Percentiles rank a stretch among this genome's conserved stretches.
Evolutionary conservation across 176 grass and related monocot genomes (phyloP).

Genomic region (Stipa capillata): DNA sequence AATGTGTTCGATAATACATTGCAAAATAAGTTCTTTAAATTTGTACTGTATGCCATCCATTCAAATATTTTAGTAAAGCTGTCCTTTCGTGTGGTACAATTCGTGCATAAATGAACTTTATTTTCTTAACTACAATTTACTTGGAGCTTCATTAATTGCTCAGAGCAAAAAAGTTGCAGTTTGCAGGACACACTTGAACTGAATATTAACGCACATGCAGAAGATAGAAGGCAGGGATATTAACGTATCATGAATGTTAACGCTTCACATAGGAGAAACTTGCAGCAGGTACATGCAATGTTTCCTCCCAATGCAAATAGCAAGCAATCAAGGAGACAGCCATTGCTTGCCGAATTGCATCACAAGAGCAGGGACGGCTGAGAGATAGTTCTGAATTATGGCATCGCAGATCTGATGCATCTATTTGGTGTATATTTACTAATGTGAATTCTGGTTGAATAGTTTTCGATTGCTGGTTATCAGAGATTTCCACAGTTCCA

Average conservation of each 20-base stretch:
- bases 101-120: too few species aligned
- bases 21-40: neutral
- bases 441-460: neutral
- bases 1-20: neutral
- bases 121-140: neutral
- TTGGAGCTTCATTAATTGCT: neutral
- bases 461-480: neutral
- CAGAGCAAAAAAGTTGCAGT: neutral
- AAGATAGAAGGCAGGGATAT: slow-evolving; percentile 54
- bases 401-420: neutral
- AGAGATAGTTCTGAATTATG: neutral
- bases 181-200: neutral
- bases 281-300: neutral
- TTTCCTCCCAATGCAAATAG: neutral
- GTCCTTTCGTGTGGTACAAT: too few species aligned
- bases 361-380: neutral
- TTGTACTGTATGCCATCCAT: neutral
- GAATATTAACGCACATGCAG: slow-evolving; percentile 23
- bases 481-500: neutral
- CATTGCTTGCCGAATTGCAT: neutral
- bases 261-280: neutral
- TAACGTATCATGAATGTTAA: too few species aligned
- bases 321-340: neutral
- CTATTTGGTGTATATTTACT: neutral
- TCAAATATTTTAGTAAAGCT: too few species aligned